Conservation (phyloP, 352 stramenopile species). For the Globisporangium viniferum region DNA sequence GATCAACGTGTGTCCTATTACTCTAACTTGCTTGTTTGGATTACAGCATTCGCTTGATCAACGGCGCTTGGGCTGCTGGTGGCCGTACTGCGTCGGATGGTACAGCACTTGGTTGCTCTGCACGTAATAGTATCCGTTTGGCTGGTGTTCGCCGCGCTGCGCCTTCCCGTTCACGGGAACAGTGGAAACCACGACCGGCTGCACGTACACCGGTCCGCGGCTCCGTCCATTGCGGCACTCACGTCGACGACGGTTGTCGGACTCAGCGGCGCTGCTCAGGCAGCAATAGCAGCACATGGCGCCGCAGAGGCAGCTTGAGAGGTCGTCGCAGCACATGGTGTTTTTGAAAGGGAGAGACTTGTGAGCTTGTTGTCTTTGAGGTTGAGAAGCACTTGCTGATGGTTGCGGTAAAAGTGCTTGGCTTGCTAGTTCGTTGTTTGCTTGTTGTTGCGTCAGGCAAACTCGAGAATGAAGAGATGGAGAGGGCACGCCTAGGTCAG, state of each 20-base stretch:
- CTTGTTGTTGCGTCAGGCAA: neutral
- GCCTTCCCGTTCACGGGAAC: neutral
- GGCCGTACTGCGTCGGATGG: neutral
- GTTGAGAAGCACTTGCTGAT: neutral
- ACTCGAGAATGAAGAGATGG: neutral
- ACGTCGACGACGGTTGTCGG: slow-evolving; percentile 16
- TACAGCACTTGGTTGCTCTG: slow-evolving; percentile 3
- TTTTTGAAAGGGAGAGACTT: no score
- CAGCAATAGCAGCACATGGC: slow-evolving; percentile 22
- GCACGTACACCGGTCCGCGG: slow-evolving; percentile 31
- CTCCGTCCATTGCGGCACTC: slow-evolving; percentile 8
- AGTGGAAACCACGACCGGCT: slow-evolving; percentile 28
- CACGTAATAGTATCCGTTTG: slow-evolving; percentile 16
- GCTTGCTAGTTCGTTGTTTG: neutral
- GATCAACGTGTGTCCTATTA: neutral
- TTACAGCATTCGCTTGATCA: neutral
- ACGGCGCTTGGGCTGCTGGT: slow-evolving; percentile 1
- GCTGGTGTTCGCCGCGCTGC: neutral
- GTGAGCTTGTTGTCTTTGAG: no score
- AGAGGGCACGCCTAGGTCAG: neutral
- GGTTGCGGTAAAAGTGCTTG: neutral
- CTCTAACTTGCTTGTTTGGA: neutral
- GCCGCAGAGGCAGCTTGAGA: slow-evolving; percentile 31
- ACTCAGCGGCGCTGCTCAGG: slow-evolving; percentile 10
- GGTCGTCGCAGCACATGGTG: slow-evolving; percentile 27